Conservation (phyloP, 129 eudicot genomes). For the Tagetes erecta region DNA sequence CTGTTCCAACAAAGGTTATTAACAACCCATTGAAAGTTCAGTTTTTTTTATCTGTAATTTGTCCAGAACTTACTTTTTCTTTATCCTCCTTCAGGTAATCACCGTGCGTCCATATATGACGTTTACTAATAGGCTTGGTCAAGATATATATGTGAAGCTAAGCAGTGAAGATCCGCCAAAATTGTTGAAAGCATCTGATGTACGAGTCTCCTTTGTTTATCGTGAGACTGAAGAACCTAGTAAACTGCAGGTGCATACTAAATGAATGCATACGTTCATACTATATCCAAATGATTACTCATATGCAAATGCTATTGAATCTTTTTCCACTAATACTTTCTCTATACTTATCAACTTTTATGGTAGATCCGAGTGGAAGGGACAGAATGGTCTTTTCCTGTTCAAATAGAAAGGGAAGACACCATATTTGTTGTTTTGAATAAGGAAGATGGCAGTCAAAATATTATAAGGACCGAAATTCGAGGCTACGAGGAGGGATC, state of each 20-base stretch:
- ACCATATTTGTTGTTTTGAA: conserved; percentile 65
- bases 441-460: conserved; percentile 48
- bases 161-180: conserved; percentile 85
- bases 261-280: neutral
- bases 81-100: conserved; percentile 57
- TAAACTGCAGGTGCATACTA: conserved; percentile 63
- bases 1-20: conserved; percentile 89
- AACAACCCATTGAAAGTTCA: neutral
- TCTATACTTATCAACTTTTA: neutral
- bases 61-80: conserved; percentile 22
- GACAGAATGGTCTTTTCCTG: conserved; percentile 89
- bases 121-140: conserved; percentile 92
- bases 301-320: neutral
- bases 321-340: neutral
- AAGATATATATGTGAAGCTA: conserved; percentile 59
- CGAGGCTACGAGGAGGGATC: conserved; percentile 99
- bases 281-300: conserved; percentile 12
- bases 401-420: conserved; percentile 80
- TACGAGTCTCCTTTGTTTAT: conserved; percentile 71
- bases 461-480: conserved; percentile 69
- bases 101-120: conserved; percentile 78
- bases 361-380: conserved; percentile 70
- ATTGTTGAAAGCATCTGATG: conserved; percentile 67
- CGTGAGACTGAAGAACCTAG: conserved; percentile 58
- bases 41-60: neutral